Evolutionary conservation across 129 eudicot genomes (phyloP).

Genomic region (Flaveria brownii): DNA sequence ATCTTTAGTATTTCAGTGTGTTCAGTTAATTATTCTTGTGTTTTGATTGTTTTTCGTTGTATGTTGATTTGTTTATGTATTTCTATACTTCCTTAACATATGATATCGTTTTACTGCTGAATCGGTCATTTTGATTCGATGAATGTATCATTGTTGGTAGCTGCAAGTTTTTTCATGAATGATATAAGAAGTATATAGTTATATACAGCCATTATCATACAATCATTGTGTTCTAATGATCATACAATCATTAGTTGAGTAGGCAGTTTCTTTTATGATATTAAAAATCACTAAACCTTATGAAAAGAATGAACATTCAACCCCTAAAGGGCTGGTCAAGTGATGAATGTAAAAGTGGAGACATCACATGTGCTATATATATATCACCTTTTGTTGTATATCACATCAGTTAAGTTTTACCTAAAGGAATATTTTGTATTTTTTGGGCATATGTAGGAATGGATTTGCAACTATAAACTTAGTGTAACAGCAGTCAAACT

Average conservation of each 20-base stretch:
- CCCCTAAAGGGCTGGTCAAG: background rate
- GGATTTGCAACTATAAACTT: background rate
- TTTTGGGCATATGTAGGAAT: background rate
- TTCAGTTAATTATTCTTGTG: background rate
- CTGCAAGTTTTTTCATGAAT: background rate
- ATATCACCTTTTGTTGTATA: background rate
- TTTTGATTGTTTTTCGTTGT: background rate
- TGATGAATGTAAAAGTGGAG: conserved; percentile 7
- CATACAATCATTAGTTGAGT: too few relatives aligned
- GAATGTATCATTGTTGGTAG: background rate
- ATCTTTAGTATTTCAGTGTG: background rate
- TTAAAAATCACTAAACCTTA: background rate
- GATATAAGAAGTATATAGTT: conserved; percentile 8
- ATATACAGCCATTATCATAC: conserved; percentile 6
- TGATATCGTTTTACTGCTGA: background rate
- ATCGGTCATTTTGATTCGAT: background rate
- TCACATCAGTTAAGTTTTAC: background rate
- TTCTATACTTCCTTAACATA: conserved; percentile 3
- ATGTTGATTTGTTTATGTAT: conserved; percentile 5
- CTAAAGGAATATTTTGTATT: too few relatives aligned
- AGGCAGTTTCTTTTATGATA: too few relatives aligned
- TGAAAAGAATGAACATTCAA: background rate
- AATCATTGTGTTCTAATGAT: background rate
- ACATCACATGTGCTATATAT: background rate
- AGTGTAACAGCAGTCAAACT: background rate